phyloP scores from a whole-genome alignment of 2,329 filamentous ascomycete species.

The Fusarium keratoplasticum region DNA sequence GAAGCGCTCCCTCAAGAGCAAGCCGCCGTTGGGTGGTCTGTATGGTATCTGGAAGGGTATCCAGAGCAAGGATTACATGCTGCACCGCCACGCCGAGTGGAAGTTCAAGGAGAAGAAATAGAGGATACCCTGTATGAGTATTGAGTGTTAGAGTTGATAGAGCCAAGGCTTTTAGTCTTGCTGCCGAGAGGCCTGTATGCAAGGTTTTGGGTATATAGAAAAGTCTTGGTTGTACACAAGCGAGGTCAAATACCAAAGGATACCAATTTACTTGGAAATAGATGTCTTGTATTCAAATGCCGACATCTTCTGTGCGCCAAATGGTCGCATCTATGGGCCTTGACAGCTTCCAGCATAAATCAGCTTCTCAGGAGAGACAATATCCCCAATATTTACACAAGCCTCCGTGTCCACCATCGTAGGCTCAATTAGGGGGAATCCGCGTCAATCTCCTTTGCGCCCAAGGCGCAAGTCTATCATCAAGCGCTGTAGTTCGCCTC shows the following conservation, averaged over 20 bases:
- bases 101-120: constrained; percentile 57
- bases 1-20: constrained; percentile 58
- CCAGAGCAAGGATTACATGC: constrained; percentile 65
- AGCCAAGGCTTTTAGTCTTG: background rate
- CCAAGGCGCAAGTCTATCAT: constrained; percentile 40
- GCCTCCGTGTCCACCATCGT: constrained; percentile 26
- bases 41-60: constrained; percentile 71
- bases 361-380: constrained; percentile 27
- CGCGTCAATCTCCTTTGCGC: constrained; percentile 29
- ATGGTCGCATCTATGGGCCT: constrained; percentile 35
- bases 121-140: constrained; percentile 34
- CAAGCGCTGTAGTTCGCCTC: constrained; percentile 38
- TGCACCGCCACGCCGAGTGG: constrained; percentile 66
- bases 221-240: background rate
- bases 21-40: constrained; percentile 68
- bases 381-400: constrained; percentile 42
- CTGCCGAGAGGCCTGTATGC: background rate
- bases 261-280: constrained; percentile 17
- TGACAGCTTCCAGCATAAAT: constrained; percentile 35
- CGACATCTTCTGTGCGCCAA: constrained; percentile 33
- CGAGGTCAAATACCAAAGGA: background rate
- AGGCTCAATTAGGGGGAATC: constrained; percentile 43
- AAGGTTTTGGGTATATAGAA: background rate
- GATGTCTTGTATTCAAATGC: constrained; percentile 39
- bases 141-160: constrained; percentile 13